Percentiles rank a stretch among this genome's conserved stretches.
Conservation (phyloP, 805 yeast species). For the Ogataea corticis region DNA sequence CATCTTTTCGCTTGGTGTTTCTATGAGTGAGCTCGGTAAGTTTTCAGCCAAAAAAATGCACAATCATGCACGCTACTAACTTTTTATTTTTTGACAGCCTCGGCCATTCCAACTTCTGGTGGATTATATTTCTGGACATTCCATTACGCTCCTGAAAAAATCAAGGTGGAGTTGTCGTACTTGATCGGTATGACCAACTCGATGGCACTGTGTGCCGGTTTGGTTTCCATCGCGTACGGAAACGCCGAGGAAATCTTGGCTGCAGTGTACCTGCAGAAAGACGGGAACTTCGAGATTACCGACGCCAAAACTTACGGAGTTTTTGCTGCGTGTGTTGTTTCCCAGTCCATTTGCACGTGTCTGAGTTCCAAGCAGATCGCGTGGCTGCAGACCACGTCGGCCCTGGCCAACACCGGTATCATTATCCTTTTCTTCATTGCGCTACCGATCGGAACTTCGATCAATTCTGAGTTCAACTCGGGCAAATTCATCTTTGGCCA, state of each 20-base stretch:
- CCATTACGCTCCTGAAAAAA: constrained; percentile 58
- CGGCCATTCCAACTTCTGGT: constrained; percentile 74
- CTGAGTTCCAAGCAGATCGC: constrained; percentile 59
- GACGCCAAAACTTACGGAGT: constrained; percentile 61
- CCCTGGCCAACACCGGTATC: constrained; percentile 51
- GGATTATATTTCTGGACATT: constrained; percentile 72
- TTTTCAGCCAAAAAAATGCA: background rate
- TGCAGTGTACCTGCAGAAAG: constrained; percentile 50
- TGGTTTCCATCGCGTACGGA: constrained; percentile 71
- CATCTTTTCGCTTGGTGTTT: constrained; percentile 56
- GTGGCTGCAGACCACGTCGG: constrained; percentile 58
- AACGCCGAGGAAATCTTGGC: constrained; percentile 61
- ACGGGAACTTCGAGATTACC: constrained; percentile 57
- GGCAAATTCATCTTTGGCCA: constrained; percentile 58
- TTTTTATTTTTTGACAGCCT: constrained; percentile 37
- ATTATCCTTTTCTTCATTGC: constrained; percentile 61
- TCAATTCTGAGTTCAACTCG: constrained; percentile 42
- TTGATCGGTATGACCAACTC: constrained; percentile 69
- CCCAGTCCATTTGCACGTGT: constrained; percentile 55
- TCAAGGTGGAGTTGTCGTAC: constrained; percentile 56
- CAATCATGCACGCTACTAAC: background rate
- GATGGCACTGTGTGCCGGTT: constrained; percentile 63
- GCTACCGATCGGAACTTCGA: constrained; percentile 57
- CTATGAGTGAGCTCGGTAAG: constrained; percentile 55
- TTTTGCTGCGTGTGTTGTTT: constrained; percentile 57